Evolutionary conservation across 805 yeast species (phyloP).

Genomic region (Ogataea saltuana): DNA sequence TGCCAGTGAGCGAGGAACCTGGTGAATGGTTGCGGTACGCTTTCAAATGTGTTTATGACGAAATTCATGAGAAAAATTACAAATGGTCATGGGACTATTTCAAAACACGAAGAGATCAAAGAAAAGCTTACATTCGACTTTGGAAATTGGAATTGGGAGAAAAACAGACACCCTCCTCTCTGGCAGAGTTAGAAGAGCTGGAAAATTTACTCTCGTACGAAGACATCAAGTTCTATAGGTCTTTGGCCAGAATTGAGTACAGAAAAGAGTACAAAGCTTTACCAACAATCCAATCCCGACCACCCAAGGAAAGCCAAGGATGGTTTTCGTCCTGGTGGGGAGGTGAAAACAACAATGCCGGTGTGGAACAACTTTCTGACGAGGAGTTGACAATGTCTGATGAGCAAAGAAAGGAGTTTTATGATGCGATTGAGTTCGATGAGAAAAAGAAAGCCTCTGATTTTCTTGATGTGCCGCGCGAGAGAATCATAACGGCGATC

Average conservation of each 20-base stretch:
- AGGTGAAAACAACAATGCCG: constrained; percentile 9
- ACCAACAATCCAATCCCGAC: constrained; percentile 11
- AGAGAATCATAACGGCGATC: constrained; percentile 65
- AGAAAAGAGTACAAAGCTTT: constrained; percentile 47
- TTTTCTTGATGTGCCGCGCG: constrained; percentile 68
- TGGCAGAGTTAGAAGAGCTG: constrained; percentile 46
- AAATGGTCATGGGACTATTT: constrained; percentile 90
- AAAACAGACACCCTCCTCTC: constrained; percentile 33
- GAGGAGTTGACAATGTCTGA: constrained; percentile 62
- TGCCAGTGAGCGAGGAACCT: constrained; percentile 60
- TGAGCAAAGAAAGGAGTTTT: constrained; percentile 85
- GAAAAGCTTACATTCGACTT: constrained; percentile 62
- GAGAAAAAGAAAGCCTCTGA: constrained; percentile 55
- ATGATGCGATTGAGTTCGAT: constrained; percentile 90
- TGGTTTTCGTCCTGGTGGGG: constrained; percentile 79
- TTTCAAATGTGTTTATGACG: constrained; percentile 70
- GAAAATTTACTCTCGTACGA: constrained; percentile 68
- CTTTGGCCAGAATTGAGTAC: constrained; percentile 69
- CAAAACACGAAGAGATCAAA: constrained; percentile 66
- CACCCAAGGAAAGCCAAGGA: constrained; percentile 38
- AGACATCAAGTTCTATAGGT: constrained; percentile 82
- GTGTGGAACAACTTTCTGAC: constrained; percentile 17
- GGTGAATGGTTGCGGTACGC: constrained; percentile 81
- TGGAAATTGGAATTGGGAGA: constrained; percentile 64
- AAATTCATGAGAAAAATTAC: constrained; percentile 77